Evolutionary conservation across 805 yeast genomes (phyloP).

Genomic region (Metschnikowia corniflorae): DNA sequence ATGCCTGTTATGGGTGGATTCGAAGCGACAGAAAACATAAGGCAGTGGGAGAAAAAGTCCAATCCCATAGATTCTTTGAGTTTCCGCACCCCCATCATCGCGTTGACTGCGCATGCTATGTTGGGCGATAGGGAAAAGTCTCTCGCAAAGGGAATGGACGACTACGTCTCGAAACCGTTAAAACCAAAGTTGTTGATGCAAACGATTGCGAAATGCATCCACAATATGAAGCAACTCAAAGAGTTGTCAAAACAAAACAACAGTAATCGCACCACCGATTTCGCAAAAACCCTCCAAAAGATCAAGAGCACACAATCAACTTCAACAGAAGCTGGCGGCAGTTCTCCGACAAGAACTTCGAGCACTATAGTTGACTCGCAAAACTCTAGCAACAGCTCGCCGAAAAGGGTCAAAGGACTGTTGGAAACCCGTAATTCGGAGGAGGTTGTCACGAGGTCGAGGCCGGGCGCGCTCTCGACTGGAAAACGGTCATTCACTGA

Average conservation of each 20-base stretch:
- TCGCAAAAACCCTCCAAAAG: slow-evolving; percentile 44
- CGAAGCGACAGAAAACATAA: slow-evolving; percentile 81
- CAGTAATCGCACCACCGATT: slow-evolving; percentile 41
- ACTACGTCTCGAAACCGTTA: slow-evolving; percentile 81
- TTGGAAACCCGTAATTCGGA: slow-evolving; percentile 25
- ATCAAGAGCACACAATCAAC: slow-evolving; percentile 21
- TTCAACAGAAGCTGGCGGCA: slow-evolving; percentile 4
- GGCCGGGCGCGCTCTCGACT: slow-evolving; percentile 32
- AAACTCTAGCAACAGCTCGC: slow-evolving; percentile 5
- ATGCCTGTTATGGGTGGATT: slow-evolving; percentile 97
- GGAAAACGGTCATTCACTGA: slow-evolving; percentile 35
- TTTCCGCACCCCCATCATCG: slow-evolving; percentile 82
- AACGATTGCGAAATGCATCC: slow-evolving; percentile 81
- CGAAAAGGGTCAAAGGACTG: slow-evolving; percentile 5
- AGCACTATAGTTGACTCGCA: slow-evolving; percentile 4
- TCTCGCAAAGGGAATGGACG: slow-evolving; percentile 88
- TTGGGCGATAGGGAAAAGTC: slow-evolving; percentile 87
- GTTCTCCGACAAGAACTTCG: slow-evolving; percentile 3
- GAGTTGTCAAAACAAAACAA: slow-evolving; percentile 50
- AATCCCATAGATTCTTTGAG: slow-evolving; percentile 67
- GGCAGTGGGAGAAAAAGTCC: slow-evolving; percentile 83
- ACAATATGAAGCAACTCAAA: slow-evolving; percentile 59
- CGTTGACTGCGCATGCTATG: slow-evolving; percentile 92
- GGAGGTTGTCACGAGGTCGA: slow-evolving; percentile 19
- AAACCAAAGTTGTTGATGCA: slow-evolving; percentile 80